Evolutionary conservation across 495 filamentous ascomycete species (phyloP).

Genomic region (Apodospora peruviana): DNA sequence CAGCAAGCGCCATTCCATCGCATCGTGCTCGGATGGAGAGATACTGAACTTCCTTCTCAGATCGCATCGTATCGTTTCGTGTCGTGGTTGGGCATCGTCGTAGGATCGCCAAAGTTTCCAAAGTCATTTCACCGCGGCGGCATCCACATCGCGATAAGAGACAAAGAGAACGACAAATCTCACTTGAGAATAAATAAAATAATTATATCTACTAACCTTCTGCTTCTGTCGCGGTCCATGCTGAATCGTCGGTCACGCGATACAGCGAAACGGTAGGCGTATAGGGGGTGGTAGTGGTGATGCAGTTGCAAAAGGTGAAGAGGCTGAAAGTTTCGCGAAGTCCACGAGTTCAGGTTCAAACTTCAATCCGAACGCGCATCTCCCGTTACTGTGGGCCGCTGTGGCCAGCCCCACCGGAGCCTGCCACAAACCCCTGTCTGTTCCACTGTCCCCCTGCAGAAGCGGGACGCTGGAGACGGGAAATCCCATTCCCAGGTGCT

Average conservation of each 20-base stretch:
- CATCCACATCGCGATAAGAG: not conserved
- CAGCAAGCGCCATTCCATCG: too few species aligned
- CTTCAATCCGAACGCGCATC: not conserved
- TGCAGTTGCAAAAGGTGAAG: not conserved
- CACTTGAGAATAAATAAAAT: conserved; percentile 10
- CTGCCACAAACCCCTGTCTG: not conserved
- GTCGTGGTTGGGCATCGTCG: too few species aligned
- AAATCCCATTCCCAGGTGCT: too few species aligned
- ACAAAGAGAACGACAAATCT: not conserved
- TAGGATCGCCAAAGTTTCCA: too few species aligned
- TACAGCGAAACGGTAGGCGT: not conserved
- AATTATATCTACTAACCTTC: conserved; percentile 26
- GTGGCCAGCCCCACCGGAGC: not conserved
- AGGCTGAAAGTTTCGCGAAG: too few species aligned
- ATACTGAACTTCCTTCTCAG: too few species aligned
- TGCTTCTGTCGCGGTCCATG: conserved; percentile 25
- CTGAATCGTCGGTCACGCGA: not conserved
- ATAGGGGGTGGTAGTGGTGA: not conserved
- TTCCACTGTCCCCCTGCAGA: not conserved
- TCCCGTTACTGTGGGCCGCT: not conserved
- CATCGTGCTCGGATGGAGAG: too few species aligned
- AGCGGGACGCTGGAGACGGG: not conserved
- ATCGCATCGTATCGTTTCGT: too few species aligned
- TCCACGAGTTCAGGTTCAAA: not conserved
- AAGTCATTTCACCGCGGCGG: too few species aligned